Percentiles rank a stretch among this genome's conserved stretches.
Evolutionary conservation across 2,329 filamentous ascomycete genomes (phyloP).

Genomic region (Exserohilum rostratum): DNA sequence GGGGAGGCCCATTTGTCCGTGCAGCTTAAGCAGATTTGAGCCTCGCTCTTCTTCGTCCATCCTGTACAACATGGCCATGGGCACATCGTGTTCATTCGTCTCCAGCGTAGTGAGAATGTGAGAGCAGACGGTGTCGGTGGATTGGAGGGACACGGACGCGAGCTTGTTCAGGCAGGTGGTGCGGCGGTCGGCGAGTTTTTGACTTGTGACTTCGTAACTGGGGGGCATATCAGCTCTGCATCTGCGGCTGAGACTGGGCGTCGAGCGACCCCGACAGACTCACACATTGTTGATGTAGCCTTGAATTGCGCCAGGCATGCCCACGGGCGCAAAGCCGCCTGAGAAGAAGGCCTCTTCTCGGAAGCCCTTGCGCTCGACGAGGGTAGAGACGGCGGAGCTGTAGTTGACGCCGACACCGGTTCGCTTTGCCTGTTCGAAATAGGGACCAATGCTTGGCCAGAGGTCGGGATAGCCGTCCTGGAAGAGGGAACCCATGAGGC

Average conservation of each 20-base stretch:
- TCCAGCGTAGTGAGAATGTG: conserved; percentile 40
- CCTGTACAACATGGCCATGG: conserved; percentile 41
- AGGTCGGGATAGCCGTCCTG: conserved; percentile 39
- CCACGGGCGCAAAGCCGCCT: conserved; percentile 41
- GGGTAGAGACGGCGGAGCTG: conserved; percentile 24
- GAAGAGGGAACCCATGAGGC: conserved; percentile 42
- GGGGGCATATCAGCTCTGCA: conserved; percentile 1
- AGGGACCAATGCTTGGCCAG: conserved; percentile 25
- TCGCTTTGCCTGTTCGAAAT: conserved; percentile 33
- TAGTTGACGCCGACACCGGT: conserved; percentile 35
- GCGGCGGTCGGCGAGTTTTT: conserved; percentile 40
- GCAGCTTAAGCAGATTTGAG: conserved; percentile 23
- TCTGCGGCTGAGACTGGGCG: not conserved
- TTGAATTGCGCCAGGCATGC: conserved; percentile 26
- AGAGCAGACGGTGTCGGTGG: conserved; percentile 25
- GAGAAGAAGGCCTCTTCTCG: conserved; percentile 42
- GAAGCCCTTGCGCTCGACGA: conserved; percentile 40
- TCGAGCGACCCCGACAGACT: not conserved
- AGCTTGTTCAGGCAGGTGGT: conserved; percentile 41
- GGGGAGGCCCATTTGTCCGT: conserved; percentile 38
- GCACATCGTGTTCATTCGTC: conserved; percentile 37
- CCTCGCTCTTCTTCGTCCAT: conserved; percentile 17
- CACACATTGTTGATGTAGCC: conserved; percentile 25
- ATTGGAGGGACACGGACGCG: conserved; percentile 32
- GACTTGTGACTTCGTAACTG: conserved; percentile 41